Conservation (phyloP, 768 basidiomycete species). For the Fomitopsis pulvina region DNA sequence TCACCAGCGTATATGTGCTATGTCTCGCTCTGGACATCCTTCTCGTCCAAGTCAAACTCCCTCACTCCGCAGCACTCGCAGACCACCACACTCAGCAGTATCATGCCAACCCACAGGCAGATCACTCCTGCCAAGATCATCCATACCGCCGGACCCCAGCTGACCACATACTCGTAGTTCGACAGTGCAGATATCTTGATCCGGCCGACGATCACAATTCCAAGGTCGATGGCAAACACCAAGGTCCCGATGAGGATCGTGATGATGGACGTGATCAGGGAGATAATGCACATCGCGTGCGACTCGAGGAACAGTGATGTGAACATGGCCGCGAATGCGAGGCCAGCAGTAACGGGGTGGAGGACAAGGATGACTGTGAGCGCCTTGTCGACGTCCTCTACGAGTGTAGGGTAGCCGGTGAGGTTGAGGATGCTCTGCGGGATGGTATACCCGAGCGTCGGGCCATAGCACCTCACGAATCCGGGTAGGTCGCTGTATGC, state of each 20-base stretch:
- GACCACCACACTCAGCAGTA: conserved; percentile 54
- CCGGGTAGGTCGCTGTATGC: conserved; percentile 36
- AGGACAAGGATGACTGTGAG: conserved; percentile 50
- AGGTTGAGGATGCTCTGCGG: conserved; percentile 32
- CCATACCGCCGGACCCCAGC: conserved; percentile 69
- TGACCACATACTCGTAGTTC: conserved; percentile 35
- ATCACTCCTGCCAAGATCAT: conserved; percentile 54
- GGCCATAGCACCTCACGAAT: conserved; percentile 49
- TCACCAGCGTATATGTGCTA: no score
- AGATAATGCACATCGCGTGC: conserved; percentile 45
- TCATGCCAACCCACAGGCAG: conserved; percentile 53
- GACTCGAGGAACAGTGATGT: conserved; percentile 55
- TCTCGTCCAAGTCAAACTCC: conserved; percentile 4
- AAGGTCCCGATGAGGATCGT: conserved; percentile 48
- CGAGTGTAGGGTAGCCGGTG: conserved; percentile 38
- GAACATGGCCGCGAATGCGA: conserved; percentile 48
- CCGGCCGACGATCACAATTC: conserved; percentile 47
- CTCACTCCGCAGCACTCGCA: conserved; percentile 68
- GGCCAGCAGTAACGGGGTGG: conserved; percentile 57
- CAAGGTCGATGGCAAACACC: conserved; percentile 57
- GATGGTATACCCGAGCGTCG: conserved; percentile 64
- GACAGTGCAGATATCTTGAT: conserved; percentile 34
- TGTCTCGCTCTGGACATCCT: neutral
- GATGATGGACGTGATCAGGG: conserved; percentile 52
- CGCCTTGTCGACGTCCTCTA: conserved; percentile 39